phyloP scores from a whole-genome alignment of 23 red algal species.

The Gracilaria gracilis region DNA sequence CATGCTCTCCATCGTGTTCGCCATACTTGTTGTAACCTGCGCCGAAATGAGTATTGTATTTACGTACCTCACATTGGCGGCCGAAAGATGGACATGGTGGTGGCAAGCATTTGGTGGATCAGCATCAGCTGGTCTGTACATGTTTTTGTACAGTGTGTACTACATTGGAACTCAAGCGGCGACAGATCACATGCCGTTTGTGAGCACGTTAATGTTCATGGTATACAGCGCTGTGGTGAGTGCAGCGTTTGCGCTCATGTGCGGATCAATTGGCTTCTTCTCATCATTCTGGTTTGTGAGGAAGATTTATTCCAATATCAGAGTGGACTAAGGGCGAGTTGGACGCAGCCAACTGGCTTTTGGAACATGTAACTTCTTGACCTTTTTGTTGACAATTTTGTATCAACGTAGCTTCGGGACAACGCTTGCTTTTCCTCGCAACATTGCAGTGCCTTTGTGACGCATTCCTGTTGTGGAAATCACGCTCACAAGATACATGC shows the following conservation, averaged over 20 bases:
- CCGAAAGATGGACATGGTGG: conserved; percentile 91
- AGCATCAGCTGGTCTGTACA: conserved; percentile 85
- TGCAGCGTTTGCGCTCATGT: conserved; percentile 79
- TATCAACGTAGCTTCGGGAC: background rate
- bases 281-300: conserved; percentile 88
- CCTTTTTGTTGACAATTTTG: background rate
- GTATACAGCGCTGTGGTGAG: conserved; percentile 84
- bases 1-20: conserved; percentile 85
- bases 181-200: conserved; percentile 65
- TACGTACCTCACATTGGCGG: conserved; percentile 86
- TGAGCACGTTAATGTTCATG: conserved; percentile 85
- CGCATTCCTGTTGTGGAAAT: background rate
- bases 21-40: conserved; percentile 90
- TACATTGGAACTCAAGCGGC: conserved; percentile 77
- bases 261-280: conserved; percentile 88
- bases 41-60: conserved; percentile 93
- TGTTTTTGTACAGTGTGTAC: conserved; percentile 94
- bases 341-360: background rate
- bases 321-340: conserved; percentile 63
- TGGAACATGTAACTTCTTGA: background rate
- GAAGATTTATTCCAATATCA: conserved; percentile 86
- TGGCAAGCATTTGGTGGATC: conserved; percentile 87
- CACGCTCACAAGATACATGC: background rate
- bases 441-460: background rate
- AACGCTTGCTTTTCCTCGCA: background rate